Evolutionary conservation across 768 basidiomycete species (phyloP).

Genomic region (Mycena maculata): DNA sequence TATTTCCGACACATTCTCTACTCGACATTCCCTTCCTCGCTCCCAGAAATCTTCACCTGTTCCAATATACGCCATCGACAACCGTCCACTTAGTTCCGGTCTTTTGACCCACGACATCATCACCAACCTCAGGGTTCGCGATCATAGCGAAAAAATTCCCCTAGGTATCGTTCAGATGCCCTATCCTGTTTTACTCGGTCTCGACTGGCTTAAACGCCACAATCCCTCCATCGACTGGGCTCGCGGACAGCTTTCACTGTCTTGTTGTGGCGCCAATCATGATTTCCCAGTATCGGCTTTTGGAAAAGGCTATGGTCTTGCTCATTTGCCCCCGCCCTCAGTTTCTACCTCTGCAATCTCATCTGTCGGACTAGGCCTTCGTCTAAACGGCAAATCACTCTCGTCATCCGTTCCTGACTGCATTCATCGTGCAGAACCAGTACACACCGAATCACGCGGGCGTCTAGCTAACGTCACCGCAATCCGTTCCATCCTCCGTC

Average conservation of each 20-base stretch:
- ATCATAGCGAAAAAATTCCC: constrained; percentile 45
- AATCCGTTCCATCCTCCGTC: constrained; percentile 16
- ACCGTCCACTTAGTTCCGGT: constrained; percentile 53
- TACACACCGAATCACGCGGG: not conserved
- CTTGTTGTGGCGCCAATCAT: constrained; percentile 11
- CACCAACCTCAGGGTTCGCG: constrained; percentile 38
- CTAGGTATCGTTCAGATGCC: constrained; percentile 47
- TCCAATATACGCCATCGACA: constrained; percentile 51
- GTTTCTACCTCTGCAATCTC: constrained; percentile 30
- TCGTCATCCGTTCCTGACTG: not conserved
- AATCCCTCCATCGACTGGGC: constrained; percentile 52
- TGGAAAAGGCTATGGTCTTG: constrained; percentile 43
- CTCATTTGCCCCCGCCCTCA: constrained; percentile 18
- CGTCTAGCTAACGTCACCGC: constrained; percentile 15
- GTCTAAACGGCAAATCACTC: constrained; percentile 37
- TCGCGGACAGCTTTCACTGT: constrained; percentile 35
- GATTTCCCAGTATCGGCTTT: not conserved
- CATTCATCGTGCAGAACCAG: constrained; percentile 23
- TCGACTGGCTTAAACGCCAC: constrained; percentile 51
- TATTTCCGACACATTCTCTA: constrained; percentile 50
- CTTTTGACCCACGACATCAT: constrained; percentile 53
- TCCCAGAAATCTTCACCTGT: constrained; percentile 44
- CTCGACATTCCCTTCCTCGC: constrained; percentile 47
- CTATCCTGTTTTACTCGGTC: constrained; percentile 50
- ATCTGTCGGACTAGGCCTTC: constrained; percentile 43